Evolutionary conservation across 805 yeast species (phyloP).

Genomic region (Lachancea mirantina): DNA sequence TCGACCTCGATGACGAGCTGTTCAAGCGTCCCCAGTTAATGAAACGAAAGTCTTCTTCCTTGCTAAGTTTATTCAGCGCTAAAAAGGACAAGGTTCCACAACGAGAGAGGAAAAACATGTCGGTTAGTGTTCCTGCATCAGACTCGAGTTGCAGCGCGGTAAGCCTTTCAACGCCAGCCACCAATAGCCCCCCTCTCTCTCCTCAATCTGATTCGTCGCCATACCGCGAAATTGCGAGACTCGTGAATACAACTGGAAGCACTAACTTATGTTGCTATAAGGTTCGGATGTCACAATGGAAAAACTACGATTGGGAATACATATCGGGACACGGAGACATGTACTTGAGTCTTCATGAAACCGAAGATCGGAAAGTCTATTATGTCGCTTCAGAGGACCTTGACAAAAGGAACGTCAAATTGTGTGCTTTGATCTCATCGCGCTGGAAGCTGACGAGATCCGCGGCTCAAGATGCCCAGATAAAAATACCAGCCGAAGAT

Average conservation of each 20-base stretch:
- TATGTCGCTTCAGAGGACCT: constrained; percentile 10
- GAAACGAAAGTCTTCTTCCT: constrained; percentile 20
- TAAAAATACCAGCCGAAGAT: constrained; percentile 15
- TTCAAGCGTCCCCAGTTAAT: constrained; percentile 10
- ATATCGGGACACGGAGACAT: too few relatives aligned
- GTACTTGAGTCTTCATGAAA: constrained; percentile 6
- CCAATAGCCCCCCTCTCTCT: constrained; percentile 1
- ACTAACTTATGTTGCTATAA: constrained; percentile 13
- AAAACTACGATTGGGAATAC: constrained; percentile 18
- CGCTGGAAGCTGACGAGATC: constrained; percentile 21
- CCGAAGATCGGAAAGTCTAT: constrained; percentile 7
- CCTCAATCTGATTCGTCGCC: constrained; percentile 9
- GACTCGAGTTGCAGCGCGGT: constrained; percentile 4
- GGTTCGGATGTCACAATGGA: constrained; percentile 22
- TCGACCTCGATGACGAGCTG: constrained; percentile 8
- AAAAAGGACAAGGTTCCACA: constrained; percentile 8
- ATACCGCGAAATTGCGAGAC: constrained; percentile 3
- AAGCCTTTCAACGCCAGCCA: constrained; percentile 5
- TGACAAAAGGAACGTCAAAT: constrained; percentile 7
- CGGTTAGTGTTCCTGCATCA: constrained; percentile 9
- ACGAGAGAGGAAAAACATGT: constrained; percentile 13
- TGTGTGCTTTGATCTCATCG: constrained; percentile 14
- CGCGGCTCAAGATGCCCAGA: constrained; percentile 29
- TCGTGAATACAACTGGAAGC: too few relatives aligned
- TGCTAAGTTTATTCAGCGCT: constrained; percentile 22